These are phyloP conservation scores for Blastobotrys malaysiensis DNA, from an alignment of 1,139 yeast genomes.

Conservation along the genomic window DNA sequence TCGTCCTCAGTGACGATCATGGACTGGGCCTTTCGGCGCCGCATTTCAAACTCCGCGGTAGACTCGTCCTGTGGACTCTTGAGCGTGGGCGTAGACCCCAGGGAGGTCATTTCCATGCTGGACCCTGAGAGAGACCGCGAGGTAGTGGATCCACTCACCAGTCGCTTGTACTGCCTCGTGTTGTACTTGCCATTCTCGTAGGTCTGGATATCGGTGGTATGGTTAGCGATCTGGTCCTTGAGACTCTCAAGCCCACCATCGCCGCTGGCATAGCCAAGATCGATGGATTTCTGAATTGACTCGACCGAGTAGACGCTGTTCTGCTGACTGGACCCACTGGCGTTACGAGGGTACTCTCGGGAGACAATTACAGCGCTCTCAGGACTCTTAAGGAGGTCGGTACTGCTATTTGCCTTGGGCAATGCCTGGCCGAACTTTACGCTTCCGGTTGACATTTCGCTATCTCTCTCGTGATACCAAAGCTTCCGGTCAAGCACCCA, in stretches of 20 bases:
- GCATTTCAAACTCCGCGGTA: background rate
- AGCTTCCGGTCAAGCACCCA: constrained; percentile 18
- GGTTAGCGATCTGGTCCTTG: background rate
- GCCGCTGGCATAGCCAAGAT: background rate
- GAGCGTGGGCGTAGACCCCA: background rate
- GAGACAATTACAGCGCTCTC: constrained; percentile 9
- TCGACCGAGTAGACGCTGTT: background rate
- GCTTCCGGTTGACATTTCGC: constrained; percentile 4
- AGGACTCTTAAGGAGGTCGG: constrained; percentile 5
- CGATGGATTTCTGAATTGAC: background rate
- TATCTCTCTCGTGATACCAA: constrained; percentile 1
- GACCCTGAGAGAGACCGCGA: background rate
- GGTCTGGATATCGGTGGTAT: background rate
- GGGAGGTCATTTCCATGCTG: background rate
- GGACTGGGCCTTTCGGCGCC: background rate
- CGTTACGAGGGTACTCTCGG: background rate
- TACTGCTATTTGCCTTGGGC: background rate
- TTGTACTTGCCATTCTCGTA: background rate
- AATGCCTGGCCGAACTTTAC: constrained; percentile 6
- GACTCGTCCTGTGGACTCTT: background rate
- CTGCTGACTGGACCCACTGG: background rate
- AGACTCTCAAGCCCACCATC: background rate
- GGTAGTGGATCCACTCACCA: background rate
- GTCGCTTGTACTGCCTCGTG: background rate
- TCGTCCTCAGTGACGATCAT: background rate